phyloP scores from a whole-genome alignment of 2,329 filamentous ascomycete genomes.

The Chrysoporthe puriensis region DNA sequence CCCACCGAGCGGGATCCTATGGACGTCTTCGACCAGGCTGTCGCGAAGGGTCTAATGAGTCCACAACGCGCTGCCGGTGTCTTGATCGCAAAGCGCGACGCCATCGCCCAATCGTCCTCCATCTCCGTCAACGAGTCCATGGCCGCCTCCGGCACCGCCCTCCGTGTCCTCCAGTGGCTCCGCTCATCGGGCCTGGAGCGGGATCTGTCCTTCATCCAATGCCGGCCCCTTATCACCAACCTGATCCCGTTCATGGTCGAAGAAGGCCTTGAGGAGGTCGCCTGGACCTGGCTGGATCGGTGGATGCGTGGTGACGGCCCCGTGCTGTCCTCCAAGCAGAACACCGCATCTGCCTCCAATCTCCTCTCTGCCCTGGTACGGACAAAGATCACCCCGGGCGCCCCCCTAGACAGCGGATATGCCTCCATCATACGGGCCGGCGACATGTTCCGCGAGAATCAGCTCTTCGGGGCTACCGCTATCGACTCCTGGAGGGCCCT shows the following conservation, averaged over 20 bases:
- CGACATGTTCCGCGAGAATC: conserved; percentile 43
- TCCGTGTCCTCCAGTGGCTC: conserved; percentile 58
- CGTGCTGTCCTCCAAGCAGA: conserved; percentile 14
- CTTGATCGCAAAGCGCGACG: conserved; percentile 51
- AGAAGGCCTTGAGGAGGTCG: conserved; percentile 54
- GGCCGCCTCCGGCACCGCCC: conserved; percentile 48
- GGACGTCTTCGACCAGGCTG: conserved; percentile 60
- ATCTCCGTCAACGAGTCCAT: conserved; percentile 41
- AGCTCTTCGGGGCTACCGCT: conserved; percentile 43
- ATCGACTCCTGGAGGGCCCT: conserved; percentile 50
- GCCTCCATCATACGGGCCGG: conserved; percentile 52
- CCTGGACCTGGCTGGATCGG: conserved; percentile 57
- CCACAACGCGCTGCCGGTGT: conserved; percentile 57
- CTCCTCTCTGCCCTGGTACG: conserved; percentile 47
- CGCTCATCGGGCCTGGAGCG: conserved; percentile 53
- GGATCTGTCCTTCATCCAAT: conserved; percentile 50
- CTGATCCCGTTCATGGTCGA: conserved; percentile 56
- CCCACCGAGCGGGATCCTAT: conserved; percentile 47
- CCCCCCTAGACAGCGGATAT: conserved; percentile 55
- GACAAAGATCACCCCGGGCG: conserved; percentile 39
- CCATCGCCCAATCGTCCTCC: conserved; percentile 41
- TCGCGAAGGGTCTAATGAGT: conserved; percentile 60
- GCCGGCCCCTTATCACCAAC: conserved; percentile 40
- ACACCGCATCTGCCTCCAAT: conserved; percentile 31
- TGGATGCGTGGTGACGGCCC: conserved; percentile 38